Percentiles rank a stretch among this genome's conserved stretches.
Evolutionary conservation across 2,329 filamentous ascomycete species (phyloP).

Genomic region (Clonostachys byssicola): DNA sequence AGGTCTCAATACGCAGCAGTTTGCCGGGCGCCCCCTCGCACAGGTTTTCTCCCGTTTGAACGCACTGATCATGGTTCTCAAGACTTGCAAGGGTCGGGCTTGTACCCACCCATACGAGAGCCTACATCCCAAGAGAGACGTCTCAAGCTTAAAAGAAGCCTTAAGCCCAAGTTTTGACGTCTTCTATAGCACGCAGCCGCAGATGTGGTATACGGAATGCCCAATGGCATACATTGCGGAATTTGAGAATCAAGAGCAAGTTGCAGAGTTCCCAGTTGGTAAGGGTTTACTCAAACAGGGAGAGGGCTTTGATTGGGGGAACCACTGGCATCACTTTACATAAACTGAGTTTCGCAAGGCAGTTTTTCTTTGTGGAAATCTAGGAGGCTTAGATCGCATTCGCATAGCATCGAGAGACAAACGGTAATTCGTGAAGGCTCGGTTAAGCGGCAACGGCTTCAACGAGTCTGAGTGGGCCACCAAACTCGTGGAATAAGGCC

Average conservation of each 20-base stretch:
- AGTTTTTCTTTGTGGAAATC: no score
- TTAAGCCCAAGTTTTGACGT: constrained; percentile 38
- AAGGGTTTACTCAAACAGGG: no score
- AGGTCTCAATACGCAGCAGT: background rate
- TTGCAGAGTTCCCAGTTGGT: no score
- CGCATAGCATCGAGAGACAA: no score
- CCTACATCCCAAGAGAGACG: constrained; percentile 47
- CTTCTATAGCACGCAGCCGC: constrained; percentile 45
- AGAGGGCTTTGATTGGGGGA: no score
- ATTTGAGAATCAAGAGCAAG: constrained; percentile 36
- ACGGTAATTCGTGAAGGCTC: no score
- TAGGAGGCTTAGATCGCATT: no score
- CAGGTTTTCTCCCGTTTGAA: constrained; percentile 39
- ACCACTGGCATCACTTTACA: no score
- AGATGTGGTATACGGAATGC: constrained; percentile 47
- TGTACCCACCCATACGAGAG: constrained; percentile 52
- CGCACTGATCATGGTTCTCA: constrained; percentile 53
- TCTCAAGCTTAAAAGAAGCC: constrained; percentile 45
- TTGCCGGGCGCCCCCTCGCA: constrained; percentile 13
- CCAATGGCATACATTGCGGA: constrained; percentile 48
- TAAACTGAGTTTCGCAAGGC: no score
- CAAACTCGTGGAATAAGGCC: no score
- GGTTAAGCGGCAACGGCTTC: no score
- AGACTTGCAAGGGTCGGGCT: constrained; percentile 49
- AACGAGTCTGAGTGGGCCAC: no score